A percentile compares a stretch with the other conserved stretches of the same genome.
Evolutionary conservation across 1,139 yeast genomes (phyloP).

Genomic region (Candida dubliniensis): DNA sequence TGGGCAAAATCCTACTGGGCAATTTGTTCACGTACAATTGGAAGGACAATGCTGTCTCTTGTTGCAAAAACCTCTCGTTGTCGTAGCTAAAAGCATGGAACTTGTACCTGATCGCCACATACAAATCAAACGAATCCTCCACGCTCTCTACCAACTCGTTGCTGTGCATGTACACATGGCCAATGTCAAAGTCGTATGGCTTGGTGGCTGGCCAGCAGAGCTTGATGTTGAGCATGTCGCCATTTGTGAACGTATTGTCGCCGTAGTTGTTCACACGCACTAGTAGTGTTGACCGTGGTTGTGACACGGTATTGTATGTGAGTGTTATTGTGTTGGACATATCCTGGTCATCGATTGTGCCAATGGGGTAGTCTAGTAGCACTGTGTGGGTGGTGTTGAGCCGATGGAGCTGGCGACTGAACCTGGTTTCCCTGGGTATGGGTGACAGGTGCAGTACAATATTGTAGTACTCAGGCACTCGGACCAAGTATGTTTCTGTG

Average conservation of each 20-base stretch:
- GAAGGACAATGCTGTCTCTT: conserved; percentile 22
- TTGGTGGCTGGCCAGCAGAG: conserved; percentile 48
- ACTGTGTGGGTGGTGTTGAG: conserved; percentile 30
- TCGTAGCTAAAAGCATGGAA: conserved; percentile 29
- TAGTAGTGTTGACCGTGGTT: conserved; percentile 21
- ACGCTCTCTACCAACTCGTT: conserved; percentile 8
- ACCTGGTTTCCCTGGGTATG: conserved; percentile 2
- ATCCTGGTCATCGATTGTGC: conserved; percentile 12
- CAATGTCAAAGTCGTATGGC: conserved; percentile 31
- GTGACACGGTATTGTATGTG: conserved; percentile 18
- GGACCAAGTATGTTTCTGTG: conserved; percentile 37
- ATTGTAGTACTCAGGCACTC: conserved; percentile 38
- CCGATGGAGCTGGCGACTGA: conserved; percentile 5
- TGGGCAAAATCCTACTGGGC: conserved; percentile 34
- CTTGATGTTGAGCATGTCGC: conserved; percentile 37
- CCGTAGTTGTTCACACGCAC: conserved; percentile 38
- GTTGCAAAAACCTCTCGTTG: conserved; percentile 9
- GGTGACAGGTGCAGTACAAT: conserved; percentile 26
- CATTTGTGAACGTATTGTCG: conserved; percentile 26
- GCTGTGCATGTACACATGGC: conserved; percentile 24
- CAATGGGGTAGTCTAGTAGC: conserved; percentile 33
- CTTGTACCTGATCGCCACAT: conserved; percentile 26
- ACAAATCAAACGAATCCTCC: conserved; percentile 28
- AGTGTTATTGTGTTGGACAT: conserved; percentile 9
- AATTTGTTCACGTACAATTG: conserved; percentile 34